These are phyloP conservation scores for Russula virescens DNA, from an alignment of 768 basidiomycete species.

Conservation along the genomic window DNA sequence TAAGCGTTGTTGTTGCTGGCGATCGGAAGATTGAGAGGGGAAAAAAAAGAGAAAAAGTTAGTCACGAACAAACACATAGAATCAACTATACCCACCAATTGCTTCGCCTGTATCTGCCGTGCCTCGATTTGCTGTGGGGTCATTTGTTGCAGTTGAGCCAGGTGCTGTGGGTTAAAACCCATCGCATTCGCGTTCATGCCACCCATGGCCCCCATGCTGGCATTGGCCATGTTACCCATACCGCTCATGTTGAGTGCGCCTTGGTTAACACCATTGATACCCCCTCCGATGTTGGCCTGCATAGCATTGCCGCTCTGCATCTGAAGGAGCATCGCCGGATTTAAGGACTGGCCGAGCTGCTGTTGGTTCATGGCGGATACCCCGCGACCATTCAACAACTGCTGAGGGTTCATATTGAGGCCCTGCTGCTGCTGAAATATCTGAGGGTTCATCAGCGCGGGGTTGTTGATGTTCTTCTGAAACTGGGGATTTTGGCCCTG, in stretches of 20 bases:
- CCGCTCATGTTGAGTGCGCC: conserved; percentile 21
- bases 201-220: conserved; percentile 15
- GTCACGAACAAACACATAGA: not conserved
- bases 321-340: conserved; percentile 22
- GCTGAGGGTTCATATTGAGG: conserved; percentile 18
- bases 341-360: conserved; percentile 18
- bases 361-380: conserved; percentile 18
- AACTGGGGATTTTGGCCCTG: conserved; percentile 21
- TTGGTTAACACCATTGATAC: conserved; percentile 26
- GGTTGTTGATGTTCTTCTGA: conserved; percentile 22
- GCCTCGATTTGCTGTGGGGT: conserved; percentile 19
- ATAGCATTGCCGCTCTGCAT: conserved; percentile 16
- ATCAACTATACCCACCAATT: conserved; percentile 5
- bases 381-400: conserved; percentile 19
- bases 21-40: not conserved
- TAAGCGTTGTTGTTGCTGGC: conserved; percentile 20
- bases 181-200: conserved; percentile 22
- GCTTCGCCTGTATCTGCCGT: conserved; percentile 17
- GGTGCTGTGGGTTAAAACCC: conserved; percentile 16
- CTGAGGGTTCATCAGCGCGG: conserved; percentile 16
- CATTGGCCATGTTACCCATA: conserved; percentile 17
- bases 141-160: conserved; percentile 22
- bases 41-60: not conserved
- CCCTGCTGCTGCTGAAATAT: conserved; percentile 22
- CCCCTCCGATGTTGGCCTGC: conserved; percentile 16